phyloP scores from a whole-genome alignment of 148 eudicot species.

The Arctostaphylos glauca region DNA sequence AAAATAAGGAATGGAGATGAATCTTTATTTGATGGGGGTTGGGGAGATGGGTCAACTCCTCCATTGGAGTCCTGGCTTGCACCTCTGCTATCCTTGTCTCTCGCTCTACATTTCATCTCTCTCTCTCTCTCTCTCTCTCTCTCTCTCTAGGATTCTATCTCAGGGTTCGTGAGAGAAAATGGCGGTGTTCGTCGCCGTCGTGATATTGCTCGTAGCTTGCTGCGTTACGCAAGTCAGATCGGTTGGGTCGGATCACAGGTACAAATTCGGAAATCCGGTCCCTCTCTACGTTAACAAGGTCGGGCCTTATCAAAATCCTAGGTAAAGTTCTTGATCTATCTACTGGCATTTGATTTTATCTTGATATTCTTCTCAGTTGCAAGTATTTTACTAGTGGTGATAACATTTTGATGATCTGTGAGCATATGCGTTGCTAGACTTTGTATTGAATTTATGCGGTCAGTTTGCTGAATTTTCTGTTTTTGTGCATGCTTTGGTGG shows the following conservation, averaged over 20 bases:
- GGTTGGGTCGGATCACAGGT: conserved; percentile 64
- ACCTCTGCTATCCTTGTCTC: background rate
- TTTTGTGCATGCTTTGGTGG: background rate
- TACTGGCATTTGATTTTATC: background rate
- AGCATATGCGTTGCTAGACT: background rate
- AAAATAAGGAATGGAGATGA: too few relatives aligned
- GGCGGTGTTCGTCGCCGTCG: conserved; percentile 8
- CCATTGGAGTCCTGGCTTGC: background rate
- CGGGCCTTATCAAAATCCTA: conserved; percentile 79
- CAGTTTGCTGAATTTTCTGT: background rate
- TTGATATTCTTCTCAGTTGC: background rate
- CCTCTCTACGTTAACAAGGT: conserved; percentile 77
- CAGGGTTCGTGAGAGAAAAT: background rate
- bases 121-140: background rate
- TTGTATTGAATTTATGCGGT: background rate
- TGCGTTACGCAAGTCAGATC: conserved; percentile 36
- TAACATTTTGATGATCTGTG: background rate
- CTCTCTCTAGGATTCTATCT: background rate
- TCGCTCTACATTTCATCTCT: background rate
- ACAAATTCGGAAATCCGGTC: conserved; percentile 58
- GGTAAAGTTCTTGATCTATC: conserved; percentile 26
- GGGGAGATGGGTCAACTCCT: background rate
- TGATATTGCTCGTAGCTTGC: conserved; percentile 21
- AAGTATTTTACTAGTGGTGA: background rate
- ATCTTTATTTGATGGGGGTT: too few relatives aligned